Evolutionary conservation across 1,284 basidiomycete species (phyloP), one percentile per base, ranked within the genome.

Genomic region (Phellopilus nigrolimitatus): DNA sequence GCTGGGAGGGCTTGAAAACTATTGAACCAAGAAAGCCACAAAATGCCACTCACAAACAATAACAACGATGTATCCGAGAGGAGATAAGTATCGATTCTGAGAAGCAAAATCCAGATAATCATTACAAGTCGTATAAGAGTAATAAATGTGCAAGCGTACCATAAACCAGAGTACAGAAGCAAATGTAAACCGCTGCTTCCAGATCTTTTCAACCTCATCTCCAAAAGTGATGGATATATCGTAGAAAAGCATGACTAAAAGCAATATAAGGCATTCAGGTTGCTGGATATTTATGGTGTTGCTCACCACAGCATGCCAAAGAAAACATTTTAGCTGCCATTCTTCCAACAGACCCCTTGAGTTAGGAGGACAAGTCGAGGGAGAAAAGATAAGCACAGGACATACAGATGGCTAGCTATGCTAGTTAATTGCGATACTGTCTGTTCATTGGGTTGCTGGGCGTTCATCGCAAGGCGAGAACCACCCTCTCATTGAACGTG

Each of bases 301-400:
- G 33, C 51, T 25, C 27, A 53, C 51, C 51, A 47, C 51, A 53
- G 28, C 33, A 53, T 3, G 51, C 51, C 22, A 53, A 24, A 48
- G 51, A 53, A 37, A 47, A 53, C 51, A 53, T 53, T 38, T 53
- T 53, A 19, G 51, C 51, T 21, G 51, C 45, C 45, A 48, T 39
- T 30, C 51, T 53, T 21, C 13, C 12, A 22, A 36, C 25, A 10
- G 25, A 19, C n/a, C n/a, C n/a, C n/a, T n/a, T n/a, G 24, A 38
- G 19, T 22, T 28, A 24, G 15, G 15, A 12, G n/a, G 27, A 25
- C 24, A 15, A 38, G 10, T n/a, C 9, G 21, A 3, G 30, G 22
- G 12, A n/a, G 21, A 34, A 15, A 13, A 27, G 22, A 17, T 34
- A 17, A n/a, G n/a, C n/a, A n/a, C n/a, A n/a, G 12, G 3, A 53